Conservation (phyloP, 1,139 yeast species). For the Arxiozyma bovina region DNA sequence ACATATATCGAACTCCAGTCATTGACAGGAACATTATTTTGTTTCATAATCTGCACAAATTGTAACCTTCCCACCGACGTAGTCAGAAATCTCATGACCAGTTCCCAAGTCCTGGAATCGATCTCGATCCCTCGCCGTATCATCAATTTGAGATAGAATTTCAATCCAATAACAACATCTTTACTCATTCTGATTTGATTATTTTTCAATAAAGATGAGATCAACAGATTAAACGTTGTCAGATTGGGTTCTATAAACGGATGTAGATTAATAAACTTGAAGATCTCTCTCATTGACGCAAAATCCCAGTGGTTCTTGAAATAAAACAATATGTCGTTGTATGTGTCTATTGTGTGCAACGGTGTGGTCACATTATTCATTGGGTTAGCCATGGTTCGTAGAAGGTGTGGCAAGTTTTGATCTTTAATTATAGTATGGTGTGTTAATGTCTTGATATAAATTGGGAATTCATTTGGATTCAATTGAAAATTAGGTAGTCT, state of each 20-base stretch:
- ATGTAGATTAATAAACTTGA: slow-evolving; percentile 35
- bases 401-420: slow-evolving; percentile 31
- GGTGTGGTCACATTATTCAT: slow-evolving; percentile 32
- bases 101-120: slow-evolving; percentile 36
- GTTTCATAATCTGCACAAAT: slow-evolving; percentile 25
- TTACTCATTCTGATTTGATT: slow-evolving; percentile 26
- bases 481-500: slow-evolving; percentile 28
- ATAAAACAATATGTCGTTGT: slow-evolving; percentile 39
- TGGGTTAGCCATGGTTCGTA: slow-evolving; percentile 36
- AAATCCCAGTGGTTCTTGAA: slow-evolving; percentile 34
- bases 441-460: slow-evolving; percentile 31
- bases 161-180: slow-evolving; percentile 28
- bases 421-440: slow-evolving; percentile 33
- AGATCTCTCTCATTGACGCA: slow-evolving; percentile 36
- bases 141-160: slow-evolving; percentile 33
- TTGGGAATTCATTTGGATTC: slow-evolving; percentile 25
- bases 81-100: slow-evolving; percentile 20
- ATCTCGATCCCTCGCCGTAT: slow-evolving; percentile 24
- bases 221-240: slow-evolving; percentile 38
- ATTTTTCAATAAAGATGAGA: slow-evolving; percentile 25
- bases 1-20: neutral
- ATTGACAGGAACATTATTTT: neutral
- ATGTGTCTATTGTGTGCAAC: slow-evolving; percentile 33
- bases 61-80: slow-evolving; percentile 27
- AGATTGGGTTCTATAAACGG: slow-evolving; percentile 32